A percentile compares a stretch with the other conserved stretches of the same genome.
phyloP scores from a whole-genome alignment of 2,329 filamentous ascomycete genomes.

The Neophaeococcomyces mojaviensis region DNA sequence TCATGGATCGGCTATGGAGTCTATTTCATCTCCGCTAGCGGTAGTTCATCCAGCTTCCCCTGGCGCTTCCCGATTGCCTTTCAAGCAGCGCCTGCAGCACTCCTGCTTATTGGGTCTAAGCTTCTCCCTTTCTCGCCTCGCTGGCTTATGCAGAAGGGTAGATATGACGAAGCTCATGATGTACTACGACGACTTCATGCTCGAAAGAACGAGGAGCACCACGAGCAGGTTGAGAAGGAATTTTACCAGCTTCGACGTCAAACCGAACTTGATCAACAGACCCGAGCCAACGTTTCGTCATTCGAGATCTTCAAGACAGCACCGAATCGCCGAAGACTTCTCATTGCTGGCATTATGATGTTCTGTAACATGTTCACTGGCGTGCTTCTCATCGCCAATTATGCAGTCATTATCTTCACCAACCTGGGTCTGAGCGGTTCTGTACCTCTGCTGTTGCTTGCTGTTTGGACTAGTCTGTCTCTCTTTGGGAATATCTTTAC shows the following conservation, averaged over 20 bases:
- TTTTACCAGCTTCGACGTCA: conserved; percentile 41
- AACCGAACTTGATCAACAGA: conserved; percentile 33
- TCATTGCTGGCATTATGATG: conserved; percentile 37
- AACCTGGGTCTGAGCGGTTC: conserved; percentile 31
- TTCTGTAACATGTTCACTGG: conserved; percentile 32
- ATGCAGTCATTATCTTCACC: conserved; percentile 35
- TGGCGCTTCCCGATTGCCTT: conserved; percentile 33
- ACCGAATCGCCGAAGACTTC: conserved; percentile 33
- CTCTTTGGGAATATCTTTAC: conserved; percentile 36
- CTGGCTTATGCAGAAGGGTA: conserved; percentile 38
- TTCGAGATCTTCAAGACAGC: conserved; percentile 38
- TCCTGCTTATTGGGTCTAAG: conserved; percentile 33
- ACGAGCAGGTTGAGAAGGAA: conserved; percentile 31
- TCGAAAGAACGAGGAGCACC: conserved; percentile 32
- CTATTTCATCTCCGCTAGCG: conserved; percentile 15
- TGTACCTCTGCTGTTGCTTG: conserved; percentile 38
- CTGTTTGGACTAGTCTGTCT: conserved; percentile 37
- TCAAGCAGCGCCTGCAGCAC: conserved; percentile 34
- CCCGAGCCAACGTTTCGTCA: conserved; percentile 25
- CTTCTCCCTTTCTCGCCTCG: conserved; percentile 45
- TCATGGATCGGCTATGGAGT: conserved; percentile 20
- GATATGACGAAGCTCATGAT: conserved; percentile 34
- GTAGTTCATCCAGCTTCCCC: conserved; percentile 16
- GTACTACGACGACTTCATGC: conserved; percentile 39
- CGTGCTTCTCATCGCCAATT: conserved; percentile 30